Conservation (phyloP, 1,139 yeast species). For the Hyphopichia buzzinii region DNA sequence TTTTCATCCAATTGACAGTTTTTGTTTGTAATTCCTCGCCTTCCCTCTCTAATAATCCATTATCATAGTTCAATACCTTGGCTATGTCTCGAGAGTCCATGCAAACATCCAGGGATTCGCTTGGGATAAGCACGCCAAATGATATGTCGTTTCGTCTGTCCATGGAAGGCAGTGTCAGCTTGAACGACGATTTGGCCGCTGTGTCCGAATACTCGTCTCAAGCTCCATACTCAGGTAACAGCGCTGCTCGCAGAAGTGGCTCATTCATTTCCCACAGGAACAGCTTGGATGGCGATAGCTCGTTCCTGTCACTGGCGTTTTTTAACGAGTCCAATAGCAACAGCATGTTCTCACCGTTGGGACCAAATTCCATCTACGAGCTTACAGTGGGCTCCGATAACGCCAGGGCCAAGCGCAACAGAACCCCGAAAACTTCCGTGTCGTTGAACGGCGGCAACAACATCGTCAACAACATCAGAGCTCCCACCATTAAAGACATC, state of each 20-base stretch:
- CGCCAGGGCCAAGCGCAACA: conserved; percentile 33
- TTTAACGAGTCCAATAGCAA: conserved; percentile 22
- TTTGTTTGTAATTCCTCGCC: too few relatives aligned
- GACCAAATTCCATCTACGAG: conserved; percentile 78
- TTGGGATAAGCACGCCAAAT: too few relatives aligned
- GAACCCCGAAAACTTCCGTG: conserved; percentile 33
- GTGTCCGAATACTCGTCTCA: conserved; percentile 24
- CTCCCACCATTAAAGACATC: conserved; percentile 80
- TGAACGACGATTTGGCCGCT: conserved; percentile 40
- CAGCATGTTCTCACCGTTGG: conserved; percentile 56
- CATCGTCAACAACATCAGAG: conserved; percentile 45
- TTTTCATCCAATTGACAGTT: not conserved
- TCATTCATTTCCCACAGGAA: conserved; percentile 27
- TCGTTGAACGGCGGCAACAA: conserved; percentile 43
- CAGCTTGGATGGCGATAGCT: conserved; percentile 39
- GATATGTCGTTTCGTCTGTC: conserved; percentile 19
- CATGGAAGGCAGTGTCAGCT: conserved; percentile 29
- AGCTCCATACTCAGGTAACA: conserved; percentile 11
- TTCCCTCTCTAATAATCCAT: too few relatives aligned
- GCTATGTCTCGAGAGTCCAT: not conserved
- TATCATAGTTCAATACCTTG: too few relatives aligned
- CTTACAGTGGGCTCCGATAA: conserved; percentile 60
- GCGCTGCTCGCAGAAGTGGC: conserved; percentile 16
- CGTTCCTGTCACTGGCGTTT: conserved; percentile 31
- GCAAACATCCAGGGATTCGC: too few relatives aligned